Evolutionary conservation across 2,329 filamentous ascomycete genomes (phyloP), one percentile per base, ranked within the genome.

Genomic region (Didymella keratinophila): DNA sequence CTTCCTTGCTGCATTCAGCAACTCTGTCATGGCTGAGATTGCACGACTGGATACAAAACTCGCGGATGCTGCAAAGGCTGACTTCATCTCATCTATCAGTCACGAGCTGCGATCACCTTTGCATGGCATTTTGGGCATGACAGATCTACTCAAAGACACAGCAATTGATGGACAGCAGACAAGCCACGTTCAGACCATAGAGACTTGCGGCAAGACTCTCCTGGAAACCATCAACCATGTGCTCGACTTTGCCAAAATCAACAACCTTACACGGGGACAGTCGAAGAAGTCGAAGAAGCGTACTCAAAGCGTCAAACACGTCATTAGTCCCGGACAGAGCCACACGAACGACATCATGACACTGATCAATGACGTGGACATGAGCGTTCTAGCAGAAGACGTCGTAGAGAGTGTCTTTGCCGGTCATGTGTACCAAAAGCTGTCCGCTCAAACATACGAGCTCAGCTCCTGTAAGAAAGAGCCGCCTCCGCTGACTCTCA

Each of bases 81-180:
- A 87, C 56, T 83, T 87, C 34, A 80, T 89, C 8, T 83, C 84
- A 0, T 87, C 83, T 1, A 81, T 89, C 6, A 86, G 83, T 3
- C 86, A 89, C 65, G 86, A 89, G 67, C 73, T 89, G 14, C 79
- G 86, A 4, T 86, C 83, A 2, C 86, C 86, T 0, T 75, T 89
- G 0, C 86, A 89, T 54, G 86, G 86, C 2, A 82, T 88, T 30
- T 73, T 88, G 0, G 81, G 84, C 0, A 74, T 74, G 64, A 71
- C 68, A 8, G 74, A 76, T 56, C 52, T 77, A 8, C 60, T 77
- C 3, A 71, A 72, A 46, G 71, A 74, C 25, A 73, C 72, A 2
- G n/a, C 53, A 8, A 67, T 73, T 10, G 72, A 76, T 16, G 58
- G 61, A 20, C 71, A 75, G 43, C 72, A 84, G 78, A 50, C 87